Evolutionary conservation across 208 protist species (phyloP).

Genomic region (Wallacemonas sp.): DNA sequence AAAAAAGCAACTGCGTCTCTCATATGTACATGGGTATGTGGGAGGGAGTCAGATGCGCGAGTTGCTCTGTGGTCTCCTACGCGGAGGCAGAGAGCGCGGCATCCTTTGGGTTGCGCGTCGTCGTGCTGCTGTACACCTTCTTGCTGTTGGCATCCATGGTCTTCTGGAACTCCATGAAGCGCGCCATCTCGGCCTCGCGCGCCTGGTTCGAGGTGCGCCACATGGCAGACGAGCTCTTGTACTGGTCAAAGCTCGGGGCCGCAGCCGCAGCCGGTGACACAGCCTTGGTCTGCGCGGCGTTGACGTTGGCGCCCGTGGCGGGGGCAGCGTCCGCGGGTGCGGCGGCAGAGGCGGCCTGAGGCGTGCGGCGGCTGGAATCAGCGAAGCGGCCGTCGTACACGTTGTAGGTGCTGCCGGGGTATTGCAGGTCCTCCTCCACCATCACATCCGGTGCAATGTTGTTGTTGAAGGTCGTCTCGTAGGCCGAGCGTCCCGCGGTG

Average conservation of each 20-base stretch:
- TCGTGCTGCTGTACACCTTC: slow-evolving; percentile 58
- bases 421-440: slow-evolving; percentile 57
- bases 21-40: too few relatives aligned
- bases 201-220: slow-evolving; percentile 89
- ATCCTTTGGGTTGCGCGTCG: slow-evolving; percentile 25
- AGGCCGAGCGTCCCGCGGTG: slow-evolving; percentile 16
- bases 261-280: not conserved
- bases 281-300: not conserved
- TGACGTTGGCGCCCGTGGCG: not conserved
- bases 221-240: slow-evolving; percentile 59
- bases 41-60: too few relatives aligned
- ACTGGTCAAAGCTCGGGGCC: slow-evolving; percentile 20
- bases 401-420: slow-evolving; percentile 83
- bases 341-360: not conserved
- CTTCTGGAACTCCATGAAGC: slow-evolving; percentile 78
- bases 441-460: slow-evolving; percentile 47
- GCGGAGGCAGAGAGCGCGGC: slow-evolving; percentile 8
- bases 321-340: not conserved
- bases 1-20: too few relatives aligned
- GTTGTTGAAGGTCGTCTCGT: slow-evolving; percentile 58
- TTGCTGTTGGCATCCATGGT: slow-evolving; percentile 58
- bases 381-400: slow-evolving; percentile 42
- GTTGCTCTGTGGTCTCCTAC: too few relatives aligned
- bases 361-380: not conserved
- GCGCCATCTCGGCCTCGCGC: slow-evolving; percentile 62